Evolutionary conservation across 495 filamentous ascomycete species (phyloP), one percentile per base, ranked within the genome.

Genomic region (Talaromyces trachyspermus): DNA sequence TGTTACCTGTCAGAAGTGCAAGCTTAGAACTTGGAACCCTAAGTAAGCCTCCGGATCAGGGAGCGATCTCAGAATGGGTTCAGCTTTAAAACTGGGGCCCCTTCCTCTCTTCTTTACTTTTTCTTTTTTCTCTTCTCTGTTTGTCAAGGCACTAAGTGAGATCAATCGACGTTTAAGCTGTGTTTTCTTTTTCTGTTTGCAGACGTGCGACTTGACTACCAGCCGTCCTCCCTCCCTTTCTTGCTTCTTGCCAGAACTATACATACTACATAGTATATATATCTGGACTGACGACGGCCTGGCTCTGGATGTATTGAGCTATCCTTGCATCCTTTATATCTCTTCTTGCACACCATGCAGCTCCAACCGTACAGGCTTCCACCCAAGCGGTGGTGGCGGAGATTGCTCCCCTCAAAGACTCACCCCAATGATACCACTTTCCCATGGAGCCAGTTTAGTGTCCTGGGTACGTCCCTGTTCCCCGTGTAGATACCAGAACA

Each of bases 41-140:
- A n/a, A n/a, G n/a, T n/a, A n/a, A n/a, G n/a, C n/a, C n/a, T n/a
- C n/a, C n/a, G n/a, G n/a, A n/a, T n/a, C n/a, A n/a, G n/a, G n/a
- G n/a, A n/a, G n/a, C n/a, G n/a, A 42, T 42, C 39, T 42, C 20
- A 42, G 39, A 42, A 42, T 42, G 39, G 39, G 18, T 12, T 20
- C 11, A 42, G 17, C 12, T 42, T 42, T 42, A 42, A 42, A 42
- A 25, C 26, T 24, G 20, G 7, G 30, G 18, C 43, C 18, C 43
- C 27, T 46, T 46, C 30, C 43, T 46, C 27, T n/a, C 27, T 23
- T 20, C n/a, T 15, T 39, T 14, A 39, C 9, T 39, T 39, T 39
- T 39, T 39, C 15, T 15, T 39, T 39, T 8, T 39, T 39, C 36
- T 7, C n/a, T n/a, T n/a, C n/a, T n/a, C n/a, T n/a, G n/a, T n/a